Conservation (phyloP, 768 basidiomycete genomes). For the Roridomyces roridus region DNA sequence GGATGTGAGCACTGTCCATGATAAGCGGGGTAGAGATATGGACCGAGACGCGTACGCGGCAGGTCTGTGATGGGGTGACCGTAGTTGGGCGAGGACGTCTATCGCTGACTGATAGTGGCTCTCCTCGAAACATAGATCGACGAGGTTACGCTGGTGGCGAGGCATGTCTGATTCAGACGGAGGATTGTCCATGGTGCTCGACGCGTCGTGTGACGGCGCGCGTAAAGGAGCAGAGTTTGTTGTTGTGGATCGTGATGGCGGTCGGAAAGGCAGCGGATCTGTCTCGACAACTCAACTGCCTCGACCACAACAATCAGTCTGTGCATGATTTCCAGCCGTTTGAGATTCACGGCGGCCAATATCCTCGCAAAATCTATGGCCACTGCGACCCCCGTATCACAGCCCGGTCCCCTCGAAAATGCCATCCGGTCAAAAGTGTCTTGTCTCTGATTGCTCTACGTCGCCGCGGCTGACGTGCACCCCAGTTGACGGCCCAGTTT, state of each 20-base stretch:
- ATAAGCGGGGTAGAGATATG: slow-evolving; percentile 8
- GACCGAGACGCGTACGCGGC: slow-evolving; percentile 51
- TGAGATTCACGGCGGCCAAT: background rate
- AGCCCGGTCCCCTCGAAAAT: slow-evolving; percentile 54
- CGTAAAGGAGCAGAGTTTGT: background rate
- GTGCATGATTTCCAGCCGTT: background rate
- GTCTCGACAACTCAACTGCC: background rate
- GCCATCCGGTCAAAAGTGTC: slow-evolving; percentile 67
- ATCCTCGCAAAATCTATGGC: slow-evolving; percentile 1
- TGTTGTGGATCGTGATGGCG: background rate
- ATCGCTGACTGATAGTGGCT: slow-evolving; percentile 77
- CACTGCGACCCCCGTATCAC: slow-evolving; percentile 5
- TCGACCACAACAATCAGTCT: background rate
- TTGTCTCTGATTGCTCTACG: slow-evolving; percentile 15
- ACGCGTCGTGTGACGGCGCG: slow-evolving; percentile 14
- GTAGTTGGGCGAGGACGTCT: slow-evolving; percentile 63
- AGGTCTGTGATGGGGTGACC: slow-evolving; percentile 62
- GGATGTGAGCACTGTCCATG: slow-evolving; percentile 58
- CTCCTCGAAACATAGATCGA: slow-evolving; percentile 80
- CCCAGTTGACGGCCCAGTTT: slow-evolving; percentile 66
- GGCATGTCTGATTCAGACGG: slow-evolving; percentile 49
- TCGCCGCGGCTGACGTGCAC: slow-evolving; percentile 24
- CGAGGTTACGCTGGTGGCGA: slow-evolving; percentile 56
- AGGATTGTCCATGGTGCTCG: background rate
- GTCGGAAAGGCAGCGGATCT: background rate